These are phyloP conservation scores for Meira miltonrushii DNA, from an alignment of 1,284 basidiomycete species.

Conservation along the genomic window DNA sequence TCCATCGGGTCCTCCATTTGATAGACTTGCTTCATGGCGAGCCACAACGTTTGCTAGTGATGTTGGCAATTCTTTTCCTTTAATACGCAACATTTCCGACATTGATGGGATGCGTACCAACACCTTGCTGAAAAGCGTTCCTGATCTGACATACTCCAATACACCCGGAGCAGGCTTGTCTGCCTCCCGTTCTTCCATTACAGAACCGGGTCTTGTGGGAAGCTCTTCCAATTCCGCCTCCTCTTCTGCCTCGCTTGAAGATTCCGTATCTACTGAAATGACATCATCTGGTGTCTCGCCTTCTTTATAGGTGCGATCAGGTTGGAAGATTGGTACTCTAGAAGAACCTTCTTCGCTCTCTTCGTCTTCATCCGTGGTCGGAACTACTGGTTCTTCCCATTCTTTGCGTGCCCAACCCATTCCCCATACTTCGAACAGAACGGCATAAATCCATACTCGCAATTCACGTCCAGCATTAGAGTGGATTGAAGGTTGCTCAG, in stretches of 20 bases:
- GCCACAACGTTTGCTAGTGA: slow-evolving; percentile 5
- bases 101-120: slow-evolving; percentile 25
- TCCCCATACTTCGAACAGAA: slow-evolving; percentile 35
- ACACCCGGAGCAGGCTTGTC: slow-evolving; percentile 36
- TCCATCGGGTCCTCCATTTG: neutral
- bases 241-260: slow-evolving; percentile 16
- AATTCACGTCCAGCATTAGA: slow-evolving; percentile 24
- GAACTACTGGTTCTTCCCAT: slow-evolving; percentile 23
- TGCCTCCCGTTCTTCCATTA: slow-evolving; percentile 6
- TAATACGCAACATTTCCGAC: slow-evolving; percentile 17
- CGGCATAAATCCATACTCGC: slow-evolving; percentile 24
- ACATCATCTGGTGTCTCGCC: slow-evolving; percentile 32
- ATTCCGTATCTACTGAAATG: slow-evolving; percentile 35
- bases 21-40: slow-evolving; percentile 1
- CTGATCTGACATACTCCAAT: slow-evolving; percentile 28
- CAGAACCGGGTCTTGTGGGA: slow-evolving; percentile 28
- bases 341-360: neutral
- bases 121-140: slow-evolving; percentile 25
- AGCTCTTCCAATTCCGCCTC: slow-evolving; percentile 26
- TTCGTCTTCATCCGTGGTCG: slow-evolving; percentile 9
- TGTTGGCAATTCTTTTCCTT: slow-evolving; percentile 21
- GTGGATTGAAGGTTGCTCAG: slow-evolving; percentile 29
- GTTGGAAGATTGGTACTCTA: slow-evolving; percentile 10
- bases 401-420: slow-evolving; percentile 40
- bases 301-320: slow-evolving; percentile 10